phyloP scores from a whole-genome alignment of 2,329 filamentous ascomycete genomes.

The Penicillium sp. region DNA sequence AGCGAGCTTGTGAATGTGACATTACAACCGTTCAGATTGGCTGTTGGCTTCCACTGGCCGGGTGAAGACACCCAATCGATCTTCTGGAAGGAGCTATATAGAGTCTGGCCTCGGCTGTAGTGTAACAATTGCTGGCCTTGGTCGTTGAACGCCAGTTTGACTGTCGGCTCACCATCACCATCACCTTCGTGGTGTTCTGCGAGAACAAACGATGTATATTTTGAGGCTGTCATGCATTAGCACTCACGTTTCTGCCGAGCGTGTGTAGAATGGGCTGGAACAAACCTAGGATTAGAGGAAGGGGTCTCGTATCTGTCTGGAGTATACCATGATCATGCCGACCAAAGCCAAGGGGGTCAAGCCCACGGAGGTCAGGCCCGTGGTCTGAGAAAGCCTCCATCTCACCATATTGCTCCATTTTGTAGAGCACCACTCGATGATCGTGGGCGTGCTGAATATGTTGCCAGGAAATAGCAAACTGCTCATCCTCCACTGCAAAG shows the following conservation, averaged over 20 bases:
- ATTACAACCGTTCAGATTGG: conserved; percentile 23
- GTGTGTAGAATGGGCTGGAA: background rate
- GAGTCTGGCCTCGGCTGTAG: conserved; percentile 30
- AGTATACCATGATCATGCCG: background rate
- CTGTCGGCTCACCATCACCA: conserved; percentile 20
- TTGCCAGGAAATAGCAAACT: conserved; percentile 42
- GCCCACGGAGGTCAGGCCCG: background rate
- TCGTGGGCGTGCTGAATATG: conserved; percentile 20
- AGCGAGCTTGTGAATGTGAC: conserved; percentile 26
- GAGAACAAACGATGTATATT: conserved; percentile 20
- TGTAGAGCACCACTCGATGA: conserved; percentile 34
- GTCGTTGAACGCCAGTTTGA: conserved; percentile 39
- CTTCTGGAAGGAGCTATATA: conserved; percentile 38
- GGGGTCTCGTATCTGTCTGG: background rate
- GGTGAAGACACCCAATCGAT: conserved; percentile 14
- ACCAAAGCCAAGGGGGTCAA: background rate
- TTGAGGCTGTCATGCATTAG: conserved; percentile 14
- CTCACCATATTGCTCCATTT: background rate
- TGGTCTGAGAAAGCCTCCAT: background rate
- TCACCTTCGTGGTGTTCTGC: conserved; percentile 11
- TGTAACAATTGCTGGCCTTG: conserved; percentile 36
- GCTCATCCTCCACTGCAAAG: conserved; percentile 23
- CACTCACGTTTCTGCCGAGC: background rate
- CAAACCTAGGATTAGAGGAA: conserved; percentile 21
- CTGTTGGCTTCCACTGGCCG: conserved; percentile 16